phyloP scores from a whole-genome alignment of 768 basidiomycete genomes.

The Suillus placidus region DNA sequence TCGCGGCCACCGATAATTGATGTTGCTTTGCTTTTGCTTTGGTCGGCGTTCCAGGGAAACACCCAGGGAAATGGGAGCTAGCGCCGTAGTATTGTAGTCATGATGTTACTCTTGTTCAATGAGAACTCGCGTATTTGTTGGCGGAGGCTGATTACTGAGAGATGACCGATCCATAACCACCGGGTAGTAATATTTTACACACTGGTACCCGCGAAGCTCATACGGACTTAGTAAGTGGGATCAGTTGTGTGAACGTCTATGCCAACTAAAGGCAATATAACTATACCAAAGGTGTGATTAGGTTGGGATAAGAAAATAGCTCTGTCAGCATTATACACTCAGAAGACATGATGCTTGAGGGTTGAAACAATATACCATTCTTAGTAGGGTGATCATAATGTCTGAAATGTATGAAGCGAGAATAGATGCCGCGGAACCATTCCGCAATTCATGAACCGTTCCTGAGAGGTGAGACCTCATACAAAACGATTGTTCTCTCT shows the following conservation, averaged over 20 bases:
- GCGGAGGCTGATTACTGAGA: not conserved
- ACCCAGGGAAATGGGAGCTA: not conserved
- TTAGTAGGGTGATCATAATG: not conserved
- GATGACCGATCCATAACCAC: not conserved
- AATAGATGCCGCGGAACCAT: constrained; percentile 2
- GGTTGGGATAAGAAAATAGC: not conserved
- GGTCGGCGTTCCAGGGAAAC: not conserved
- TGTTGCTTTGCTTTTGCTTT: not conserved
- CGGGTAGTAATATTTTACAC: not conserved
- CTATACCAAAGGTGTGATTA: not conserved
- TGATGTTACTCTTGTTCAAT: not conserved
- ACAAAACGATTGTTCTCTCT: constrained; percentile 1
- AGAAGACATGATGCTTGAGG: not conserved
- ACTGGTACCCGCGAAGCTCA: not conserved
- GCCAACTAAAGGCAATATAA: not conserved
- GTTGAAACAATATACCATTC: not conserved
- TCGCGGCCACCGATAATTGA: not conserved
- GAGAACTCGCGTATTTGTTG: not conserved
- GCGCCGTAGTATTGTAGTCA: too few species aligned
- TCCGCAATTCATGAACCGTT: not conserved
- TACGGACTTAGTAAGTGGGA: not conserved
- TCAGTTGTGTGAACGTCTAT: not conserved
- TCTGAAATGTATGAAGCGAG: not conserved
- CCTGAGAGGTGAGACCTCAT: not conserved
- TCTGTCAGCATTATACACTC: not conserved